Conservation (phyloP, 148 eudicot species). For the Simmondsia chinensis region DNA sequence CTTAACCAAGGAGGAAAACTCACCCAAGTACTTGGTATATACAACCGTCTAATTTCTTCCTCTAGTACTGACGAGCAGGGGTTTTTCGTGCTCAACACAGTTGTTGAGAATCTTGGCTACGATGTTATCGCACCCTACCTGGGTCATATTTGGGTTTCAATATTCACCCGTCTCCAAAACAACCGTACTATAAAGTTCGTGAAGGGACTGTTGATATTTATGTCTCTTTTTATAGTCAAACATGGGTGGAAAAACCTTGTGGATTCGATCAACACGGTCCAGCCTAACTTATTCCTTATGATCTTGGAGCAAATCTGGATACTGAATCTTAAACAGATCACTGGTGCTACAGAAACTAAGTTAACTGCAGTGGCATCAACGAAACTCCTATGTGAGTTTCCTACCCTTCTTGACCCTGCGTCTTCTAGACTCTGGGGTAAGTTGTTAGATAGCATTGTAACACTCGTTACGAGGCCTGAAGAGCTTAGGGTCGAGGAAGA, state of each 20-base stretch:
- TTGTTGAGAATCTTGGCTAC: conserved; percentile 71
- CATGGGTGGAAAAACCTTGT: conserved; percentile 72
- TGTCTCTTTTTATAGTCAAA: conserved; percentile 82
- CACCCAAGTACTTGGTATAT: conserved; percentile 58
- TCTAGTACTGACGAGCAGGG: conserved; percentile 87
- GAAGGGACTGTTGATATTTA: conserved; percentile 63
- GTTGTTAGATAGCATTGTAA: conserved; percentile 84
- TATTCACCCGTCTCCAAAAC: conserved; percentile 60
- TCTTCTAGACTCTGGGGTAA: conserved; percentile 62
- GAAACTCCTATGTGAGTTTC: conserved; percentile 72
- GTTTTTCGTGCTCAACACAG: conserved; percentile 85
- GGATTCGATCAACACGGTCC: conserved; percentile 52
- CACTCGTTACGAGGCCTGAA: conserved; percentile 78
- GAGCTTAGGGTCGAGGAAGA: conserved; percentile 86
- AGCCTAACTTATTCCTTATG: conserved; percentile 44
- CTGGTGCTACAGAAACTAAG: conserved; percentile 73
- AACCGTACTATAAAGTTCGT: conserved; percentile 58
- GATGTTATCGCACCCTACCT: conserved; percentile 55
- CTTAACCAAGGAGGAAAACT: conserved; percentile 66
- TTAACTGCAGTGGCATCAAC: conserved; percentile 82
- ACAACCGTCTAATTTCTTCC: conserved; percentile 50
- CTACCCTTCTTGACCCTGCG: conserved; percentile 46
- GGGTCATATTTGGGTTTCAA: conserved; percentile 43
- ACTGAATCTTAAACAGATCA: conserved; percentile 74
- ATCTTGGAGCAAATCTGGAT: conserved; percentile 86